Base-by-base conservation (phyloP, 2,329 filamentous ascomycete genomes). In the Colletotrichum filicis region DNA sequence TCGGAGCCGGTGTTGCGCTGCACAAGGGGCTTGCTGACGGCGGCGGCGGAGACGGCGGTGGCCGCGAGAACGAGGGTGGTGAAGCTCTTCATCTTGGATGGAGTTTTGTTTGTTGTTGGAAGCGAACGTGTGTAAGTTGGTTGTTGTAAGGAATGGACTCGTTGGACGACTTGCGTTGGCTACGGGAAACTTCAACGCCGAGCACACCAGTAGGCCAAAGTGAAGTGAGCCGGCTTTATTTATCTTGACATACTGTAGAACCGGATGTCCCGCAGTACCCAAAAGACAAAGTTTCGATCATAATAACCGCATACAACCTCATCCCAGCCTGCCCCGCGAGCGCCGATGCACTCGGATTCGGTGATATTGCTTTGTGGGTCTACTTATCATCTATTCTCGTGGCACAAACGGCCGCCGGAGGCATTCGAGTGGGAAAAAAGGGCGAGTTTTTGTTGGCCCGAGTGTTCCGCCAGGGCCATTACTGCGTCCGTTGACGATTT, bases 61-160 rank as follows among this genome's bases (percentile, higher is more conserved):
- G 59, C 58, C n/a, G 66, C 66, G 35, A 73, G 53, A 19, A 70
- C 26, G 56, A 70, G 37, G 60, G 32, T 52, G 55, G 32, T 26
- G 66, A 73, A 73, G 70, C 55, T 70, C 70, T 73, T 70, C 70
- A 73, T 72, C 3, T 68, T 56, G 58, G 57, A 28, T n/a, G 28
- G 22, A 22, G 26, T 35, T 16, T 16, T 14, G 30, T 56, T 16
- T 63, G n/a, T 26, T 60, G n/a, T 26, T 60, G n/a, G n/a, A 65
- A 73, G 58, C 60, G 66, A 70, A 46, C 56, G 66, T 37, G 8
- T 37, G 56, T 35, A 12, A 12, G 24, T 49, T 37, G 16, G 26
- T 28, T 68, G 19, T 8, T 14, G n/a, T 2, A 60, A 65, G 59
- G 68, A 69, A 26, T 28, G 66, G 28, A 42, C 59, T 59, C 11